Percentiles rank a stretch among this genome's conserved stretches.
These are phyloP conservation scores for Camptophora hylomeconis DNA, from an alignment of 2,329 filamentous ascomycete genomes.

Conservation along the genomic window DNA sequence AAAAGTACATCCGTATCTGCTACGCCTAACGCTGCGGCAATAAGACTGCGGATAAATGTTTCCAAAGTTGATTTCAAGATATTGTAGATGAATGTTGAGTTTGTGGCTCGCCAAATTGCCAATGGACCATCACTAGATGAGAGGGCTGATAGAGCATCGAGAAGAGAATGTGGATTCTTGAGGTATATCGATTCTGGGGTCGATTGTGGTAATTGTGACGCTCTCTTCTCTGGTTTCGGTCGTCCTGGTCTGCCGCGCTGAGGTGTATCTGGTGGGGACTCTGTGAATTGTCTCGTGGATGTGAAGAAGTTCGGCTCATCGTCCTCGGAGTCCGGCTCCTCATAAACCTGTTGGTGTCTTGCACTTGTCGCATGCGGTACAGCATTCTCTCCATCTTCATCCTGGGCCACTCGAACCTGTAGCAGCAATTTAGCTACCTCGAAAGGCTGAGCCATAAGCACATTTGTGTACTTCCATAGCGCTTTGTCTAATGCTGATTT, in stretches of 20 bases:
- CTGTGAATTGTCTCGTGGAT: conserved; percentile 21
- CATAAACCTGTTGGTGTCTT: conserved; percentile 21
- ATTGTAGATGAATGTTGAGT: conserved; percentile 83
- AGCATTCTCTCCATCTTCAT: conserved; percentile 16
- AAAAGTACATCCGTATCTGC: conserved; percentile 56
- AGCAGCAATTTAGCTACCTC: conserved; percentile 91
- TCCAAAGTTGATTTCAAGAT: conserved; percentile 77
- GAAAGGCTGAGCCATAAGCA: conserved; percentile 86
- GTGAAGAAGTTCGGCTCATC: conserved; percentile 40
- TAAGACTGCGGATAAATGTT: conserved; percentile 77
- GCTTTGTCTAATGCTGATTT: conserved; percentile 72
- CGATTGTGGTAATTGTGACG: conserved; percentile 10
- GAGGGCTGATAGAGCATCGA: conserved; percentile 74
- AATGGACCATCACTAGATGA: conserved; percentile 83
- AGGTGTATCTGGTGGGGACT: conserved; percentile 26
- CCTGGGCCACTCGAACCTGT: conserved; percentile 50
- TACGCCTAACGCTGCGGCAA: conserved; percentile 83
- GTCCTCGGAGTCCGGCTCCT: conserved; percentile 20
- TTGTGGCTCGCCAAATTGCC: conserved; percentile 89
- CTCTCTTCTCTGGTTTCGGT: conserved; percentile 28
- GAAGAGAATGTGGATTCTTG: conserved; percentile 63
- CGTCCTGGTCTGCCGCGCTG: conserved; percentile 18
- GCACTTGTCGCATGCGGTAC: not conserved
- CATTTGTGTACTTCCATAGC: conserved; percentile 80
- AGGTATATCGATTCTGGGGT: conserved; percentile 53